Evolutionary conservation across 2,329 filamentous ascomycete genomes (phyloP).

Genomic region (Aspergillus udagawae): DNA sequence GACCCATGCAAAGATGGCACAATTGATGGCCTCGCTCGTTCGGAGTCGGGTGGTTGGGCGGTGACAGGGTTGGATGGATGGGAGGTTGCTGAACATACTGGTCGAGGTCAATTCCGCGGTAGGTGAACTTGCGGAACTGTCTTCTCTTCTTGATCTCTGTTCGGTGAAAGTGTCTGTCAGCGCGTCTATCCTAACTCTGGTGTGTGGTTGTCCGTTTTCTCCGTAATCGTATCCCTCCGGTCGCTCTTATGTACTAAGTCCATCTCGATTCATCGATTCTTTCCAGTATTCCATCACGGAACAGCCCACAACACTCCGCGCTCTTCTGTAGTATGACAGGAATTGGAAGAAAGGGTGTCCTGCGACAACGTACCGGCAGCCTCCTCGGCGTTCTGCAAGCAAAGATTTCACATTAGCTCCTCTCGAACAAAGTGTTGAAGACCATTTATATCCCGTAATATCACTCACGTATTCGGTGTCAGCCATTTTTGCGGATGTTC

Average conservation of each 20-base stretch:
- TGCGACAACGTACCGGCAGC: constrained; percentile 65
- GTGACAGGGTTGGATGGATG: constrained; percentile 2
- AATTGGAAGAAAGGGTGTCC: constrained; percentile 14
- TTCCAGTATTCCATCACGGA: constrained; percentile 4
- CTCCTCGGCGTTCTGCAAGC: constrained; percentile 82
- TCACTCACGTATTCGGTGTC: constrained; percentile 80
- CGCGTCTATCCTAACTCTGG: constrained; percentile 16
- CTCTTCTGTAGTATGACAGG: constrained; percentile 9
- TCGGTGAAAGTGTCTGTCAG: constrained; percentile 29
- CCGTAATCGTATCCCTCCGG: constrained; percentile 1
- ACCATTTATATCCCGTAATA: neutral
- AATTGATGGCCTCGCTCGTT: constrained; percentile 11
- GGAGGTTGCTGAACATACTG: constrained; percentile 63
- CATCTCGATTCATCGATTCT: constrained; percentile 13
- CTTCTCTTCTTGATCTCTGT: constrained; percentile 98
- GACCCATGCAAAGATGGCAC: neutral
- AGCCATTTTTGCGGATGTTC: constrained; percentile 68
- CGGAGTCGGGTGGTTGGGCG: constrained; percentile 8
- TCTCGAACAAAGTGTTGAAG: neutral
- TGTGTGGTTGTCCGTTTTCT: constrained; percentile 7
- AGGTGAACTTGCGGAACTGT: constrained; percentile 99
- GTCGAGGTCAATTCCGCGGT: constrained; percentile 99
- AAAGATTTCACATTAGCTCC: constrained; percentile 33
- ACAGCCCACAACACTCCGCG: constrained; percentile 4
- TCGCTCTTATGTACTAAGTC: constrained; percentile 13